phyloP scores from a whole-genome alignment of 2,329 filamentous ascomycete genomes.

The Fusarium siculi region DNA sequence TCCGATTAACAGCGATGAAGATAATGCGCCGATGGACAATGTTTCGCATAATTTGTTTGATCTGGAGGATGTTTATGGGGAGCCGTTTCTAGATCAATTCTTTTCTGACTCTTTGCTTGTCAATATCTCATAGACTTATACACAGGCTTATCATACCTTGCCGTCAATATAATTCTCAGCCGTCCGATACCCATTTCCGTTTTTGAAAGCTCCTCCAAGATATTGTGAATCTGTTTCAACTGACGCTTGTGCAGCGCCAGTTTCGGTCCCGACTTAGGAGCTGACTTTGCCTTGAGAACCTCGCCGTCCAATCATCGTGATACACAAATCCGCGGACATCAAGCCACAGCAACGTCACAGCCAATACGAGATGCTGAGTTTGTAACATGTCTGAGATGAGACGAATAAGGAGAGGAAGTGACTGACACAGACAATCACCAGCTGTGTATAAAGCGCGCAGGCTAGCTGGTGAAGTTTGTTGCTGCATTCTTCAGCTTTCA shows the following conservation, averaged over 20 bases:
- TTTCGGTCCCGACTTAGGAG: neutral
- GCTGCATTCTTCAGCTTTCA: rapidly evolving
- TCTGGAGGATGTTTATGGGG: slow-evolving; percentile 27
- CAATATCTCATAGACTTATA: slow-evolving; percentile 12
- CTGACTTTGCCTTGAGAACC: neutral
- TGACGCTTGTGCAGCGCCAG: neutral
- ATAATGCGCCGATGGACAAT: neutral
- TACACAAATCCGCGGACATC: neutral
- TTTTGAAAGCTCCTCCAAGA: rapidly evolving
- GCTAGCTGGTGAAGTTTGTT: neutral
- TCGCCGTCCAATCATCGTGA: neutral
- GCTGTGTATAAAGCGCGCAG: neutral
- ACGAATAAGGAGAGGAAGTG: neutral
- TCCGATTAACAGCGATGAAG: slow-evolving; percentile 15
- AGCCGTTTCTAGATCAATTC: slow-evolving; percentile 38
- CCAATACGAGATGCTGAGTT: neutral
- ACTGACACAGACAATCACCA: neutral
- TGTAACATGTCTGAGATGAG: neutral
- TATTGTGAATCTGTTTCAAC: rapidly evolving
- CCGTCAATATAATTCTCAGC: rapidly evolving
- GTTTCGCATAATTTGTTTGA: slow-evolving; percentile 20
- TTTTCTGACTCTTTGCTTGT: slow-evolving; percentile 36
- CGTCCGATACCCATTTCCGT: rapidly evolving
- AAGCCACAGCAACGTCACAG: neutral
- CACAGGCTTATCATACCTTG: neutral